A percentile compares a stretch with the other conserved stretches of the same genome.
Conservation (phyloP, 306 rosid genomes). For the Notholithocarpus densiflorus region DNA sequence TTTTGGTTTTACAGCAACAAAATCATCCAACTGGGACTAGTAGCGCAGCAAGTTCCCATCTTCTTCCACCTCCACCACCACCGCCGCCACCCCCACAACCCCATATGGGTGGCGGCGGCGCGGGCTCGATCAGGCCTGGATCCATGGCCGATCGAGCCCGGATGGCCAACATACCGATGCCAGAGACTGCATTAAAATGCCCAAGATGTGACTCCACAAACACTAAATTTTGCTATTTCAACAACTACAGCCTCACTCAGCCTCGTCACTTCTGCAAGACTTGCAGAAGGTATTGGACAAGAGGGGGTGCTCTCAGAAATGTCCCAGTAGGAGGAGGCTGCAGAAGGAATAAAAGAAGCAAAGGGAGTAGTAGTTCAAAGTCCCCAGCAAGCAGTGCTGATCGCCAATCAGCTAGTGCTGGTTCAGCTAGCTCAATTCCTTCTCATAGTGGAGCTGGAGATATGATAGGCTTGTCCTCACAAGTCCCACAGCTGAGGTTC, state of each 20-base stretch:
- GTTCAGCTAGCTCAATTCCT: conserved; percentile 41
- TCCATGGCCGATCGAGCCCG: conserved; percentile 87
- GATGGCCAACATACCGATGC: conserved; percentile 77
- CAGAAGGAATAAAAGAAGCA: conserved; percentile 73
- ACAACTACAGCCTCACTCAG: conserved; percentile 91
- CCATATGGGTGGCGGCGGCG: conserved; percentile 33
- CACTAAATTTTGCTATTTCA: conserved; percentile 92
- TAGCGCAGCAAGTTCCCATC: conserved; percentile 32
- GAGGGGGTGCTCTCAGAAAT: conserved; percentile 70
- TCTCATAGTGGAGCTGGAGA: conserved; percentile 27
- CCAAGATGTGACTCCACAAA: conserved; percentile 89
- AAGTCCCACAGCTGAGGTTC: conserved; percentile 43
- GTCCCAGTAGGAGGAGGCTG: conserved; percentile 95
- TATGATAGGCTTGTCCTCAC: conserved; percentile 28
- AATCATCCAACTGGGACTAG: conserved; percentile 34
- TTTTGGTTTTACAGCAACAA: conserved; percentile 38
- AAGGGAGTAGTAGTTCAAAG: conserved; percentile 47
- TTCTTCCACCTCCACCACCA: conserved; percentile 37
- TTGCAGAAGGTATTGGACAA: conserved; percentile 86
- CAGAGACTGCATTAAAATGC: conserved; percentile 63
- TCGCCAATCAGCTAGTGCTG: conserved; percentile 45
- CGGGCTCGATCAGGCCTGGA: conserved; percentile 60
- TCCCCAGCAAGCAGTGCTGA: conserved; percentile 66
- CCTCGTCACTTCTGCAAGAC: conserved; percentile 98
- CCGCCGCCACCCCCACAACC: conserved; percentile 35